Conservation (phyloP, 2,329 filamentous ascomycete genomes). For the Sarocladium brachiariae region DNA sequence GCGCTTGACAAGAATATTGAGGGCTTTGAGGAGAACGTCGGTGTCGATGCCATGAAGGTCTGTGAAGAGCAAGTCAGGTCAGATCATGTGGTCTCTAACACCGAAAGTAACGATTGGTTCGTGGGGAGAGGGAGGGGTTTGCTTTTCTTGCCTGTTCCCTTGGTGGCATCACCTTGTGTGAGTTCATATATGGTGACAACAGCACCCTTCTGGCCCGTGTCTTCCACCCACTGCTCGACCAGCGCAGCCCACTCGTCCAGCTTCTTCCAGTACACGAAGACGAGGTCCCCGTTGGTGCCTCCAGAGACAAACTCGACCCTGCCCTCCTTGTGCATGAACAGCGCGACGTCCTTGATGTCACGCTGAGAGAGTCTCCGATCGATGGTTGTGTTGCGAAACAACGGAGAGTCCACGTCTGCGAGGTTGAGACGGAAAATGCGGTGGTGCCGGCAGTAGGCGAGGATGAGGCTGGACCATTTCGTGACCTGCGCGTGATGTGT, state of each 20-base stretch:
- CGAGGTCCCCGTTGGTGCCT: constrained; percentile 39
- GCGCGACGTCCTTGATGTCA: constrained; percentile 52
- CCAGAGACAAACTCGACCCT: constrained; percentile 58
- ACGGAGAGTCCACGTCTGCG: constrained; percentile 40
- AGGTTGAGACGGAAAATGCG: constrained; percentile 70
- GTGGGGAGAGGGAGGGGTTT: background rate
- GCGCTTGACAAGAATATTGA: constrained; percentile 77
- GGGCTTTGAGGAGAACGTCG: constrained; percentile 70
- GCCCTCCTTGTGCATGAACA: constrained; percentile 52
- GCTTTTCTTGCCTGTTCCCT: constrained; percentile 50
- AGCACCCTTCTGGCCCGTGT: constrained; percentile 78
- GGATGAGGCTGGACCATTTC: constrained; percentile 83
- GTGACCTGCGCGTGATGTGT: constrained; percentile 69
- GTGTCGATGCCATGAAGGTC: constrained; percentile 87
- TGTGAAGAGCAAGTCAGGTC: constrained; percentile 22
- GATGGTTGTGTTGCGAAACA: constrained; percentile 53
- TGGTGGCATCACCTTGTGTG: constrained; percentile 74
- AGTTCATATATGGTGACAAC: constrained; percentile 93
- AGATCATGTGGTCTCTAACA: too few relatives aligned
- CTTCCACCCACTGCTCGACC: constrained; percentile 76
- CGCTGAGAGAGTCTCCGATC: constrained; percentile 41
- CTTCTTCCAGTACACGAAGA: constrained; percentile 77
- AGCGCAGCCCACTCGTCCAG: constrained; percentile 84
- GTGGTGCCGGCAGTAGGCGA: constrained; percentile 74
- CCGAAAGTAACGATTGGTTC: too few relatives aligned